Evolutionary conservation across 768 basidiomycete species (phyloP), one percentile per base, ranked within the genome.

Genomic region (Clitopilus passeckerianus): DNA sequence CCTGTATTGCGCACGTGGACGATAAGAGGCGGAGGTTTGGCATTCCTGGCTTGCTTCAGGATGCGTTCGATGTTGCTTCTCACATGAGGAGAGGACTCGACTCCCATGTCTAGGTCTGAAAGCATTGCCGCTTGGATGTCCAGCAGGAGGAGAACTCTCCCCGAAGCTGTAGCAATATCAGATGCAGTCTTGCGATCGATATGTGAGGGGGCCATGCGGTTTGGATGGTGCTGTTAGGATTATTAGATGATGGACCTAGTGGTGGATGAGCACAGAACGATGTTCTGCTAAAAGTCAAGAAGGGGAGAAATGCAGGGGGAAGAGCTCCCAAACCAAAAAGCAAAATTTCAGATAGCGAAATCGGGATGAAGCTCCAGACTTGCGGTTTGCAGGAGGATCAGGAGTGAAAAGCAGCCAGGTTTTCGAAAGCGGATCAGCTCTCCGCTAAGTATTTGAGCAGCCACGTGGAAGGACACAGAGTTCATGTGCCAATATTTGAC

Each of bases 1-100:
- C 88, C 88, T 16, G 67, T 76, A 69, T 88, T 89, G 60, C 87
- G 86, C 60, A 89, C 78, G 67, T 89, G 88, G 55, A 89, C 75
- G 71, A 89, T 87, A 14, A 76, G 75, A 6, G 83, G 85, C 4
- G 81, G 77, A 0, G 77, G 77, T 1, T 65, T 56, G 30, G 79
- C 78, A 12, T 72, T 70, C 22, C 86, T 81, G 2, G 86, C 86
- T 34, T 73, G 67, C 14, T 68, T 37, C 63, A 89, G 81, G 65
- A 88, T 76, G 23, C 61, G 64, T 1, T 69, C 63, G 67, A 89
- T 77, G 70, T 87, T 85, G 34, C 70, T 64, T 57, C 74, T 75
- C 34, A 85, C 75, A 34, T 57, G 50, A 33, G 64, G 56, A 0
- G 82, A 74, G 12, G 75, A 65, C 35, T 85, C 86, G 12, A 88